A percentile compares a stretch with the other conserved stretches of the same genome.
phyloP scores from a whole-genome alignment of 441 rosid genomes.

The Populus hybrid region DNA sequence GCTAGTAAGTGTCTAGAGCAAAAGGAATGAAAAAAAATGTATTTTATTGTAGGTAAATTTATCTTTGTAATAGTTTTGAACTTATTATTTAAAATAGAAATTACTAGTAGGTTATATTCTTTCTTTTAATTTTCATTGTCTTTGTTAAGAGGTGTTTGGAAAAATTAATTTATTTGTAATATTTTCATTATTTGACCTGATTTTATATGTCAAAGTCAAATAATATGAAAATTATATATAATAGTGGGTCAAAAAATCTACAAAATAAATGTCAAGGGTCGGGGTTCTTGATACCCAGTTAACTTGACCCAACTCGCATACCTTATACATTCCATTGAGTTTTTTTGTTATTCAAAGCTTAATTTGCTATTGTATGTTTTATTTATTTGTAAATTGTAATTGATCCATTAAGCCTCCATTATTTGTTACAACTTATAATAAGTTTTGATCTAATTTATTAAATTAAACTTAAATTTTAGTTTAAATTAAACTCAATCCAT shows the following conservation, averaged over 20 bases:
- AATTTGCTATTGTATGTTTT: neutral
- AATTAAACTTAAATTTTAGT: too few relatives aligned
- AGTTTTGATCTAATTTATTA: neutral
- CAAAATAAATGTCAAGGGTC: too few relatives aligned
- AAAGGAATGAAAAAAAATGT: too few relatives aligned
- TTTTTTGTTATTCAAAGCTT: neutral
- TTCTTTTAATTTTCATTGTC: neutral
- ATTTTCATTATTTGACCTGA: neutral
- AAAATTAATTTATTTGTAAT: too few relatives aligned
- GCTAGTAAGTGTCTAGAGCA: too few relatives aligned
- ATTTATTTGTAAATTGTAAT: too few relatives aligned
- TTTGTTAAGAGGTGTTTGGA: neutral
- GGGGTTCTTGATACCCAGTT: too few relatives aligned
- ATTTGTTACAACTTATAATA: neutral
- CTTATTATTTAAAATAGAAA: too few relatives aligned
- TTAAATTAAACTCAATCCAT: too few relatives aligned
- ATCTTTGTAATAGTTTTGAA: too few relatives aligned
- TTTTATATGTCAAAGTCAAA: rapidly evolving
- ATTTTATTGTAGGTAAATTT: too few relatives aligned
- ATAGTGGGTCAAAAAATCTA: neutral
- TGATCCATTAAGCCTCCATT: neutral
- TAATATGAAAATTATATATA: too few relatives aligned
- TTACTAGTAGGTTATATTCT: neutral
- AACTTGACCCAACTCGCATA: neutral
- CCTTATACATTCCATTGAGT: neutral